These are phyloP conservation scores for Vanilla planifolia DNA, from an alignment of 106 monocot species.

Conservation along the genomic window DNA sequence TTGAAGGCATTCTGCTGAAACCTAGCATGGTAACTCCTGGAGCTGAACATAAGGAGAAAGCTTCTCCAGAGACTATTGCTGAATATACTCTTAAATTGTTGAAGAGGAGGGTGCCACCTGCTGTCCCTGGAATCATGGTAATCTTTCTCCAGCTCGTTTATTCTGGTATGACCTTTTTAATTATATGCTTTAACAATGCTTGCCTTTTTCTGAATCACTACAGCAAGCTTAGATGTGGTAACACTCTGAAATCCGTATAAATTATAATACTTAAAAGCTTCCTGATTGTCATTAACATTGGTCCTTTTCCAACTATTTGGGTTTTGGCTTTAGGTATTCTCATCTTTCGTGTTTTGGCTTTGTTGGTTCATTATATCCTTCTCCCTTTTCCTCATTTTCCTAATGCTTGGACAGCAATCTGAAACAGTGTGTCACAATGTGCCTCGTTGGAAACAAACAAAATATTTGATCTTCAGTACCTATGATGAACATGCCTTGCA, in stretches of 20 bases:
- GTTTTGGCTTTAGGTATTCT: too few relatives aligned
- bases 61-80: constrained; percentile 81
- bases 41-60: constrained; percentile 85
- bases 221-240: neutral
- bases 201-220: neutral
- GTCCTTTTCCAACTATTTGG: too few relatives aligned
- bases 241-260: constrained; percentile 7
- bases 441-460: too few relatives aligned
- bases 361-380: too few relatives aligned
- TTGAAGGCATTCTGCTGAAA: constrained; percentile 88
- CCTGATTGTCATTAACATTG: too few relatives aligned
- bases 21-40: constrained; percentile 98
- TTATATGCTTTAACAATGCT: neutral
- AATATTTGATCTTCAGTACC: too few relatives aligned
- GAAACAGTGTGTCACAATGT: too few relatives aligned
- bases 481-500: too few relatives aligned
- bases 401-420: too few relatives aligned
- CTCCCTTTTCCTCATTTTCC: too few relatives aligned
- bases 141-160: neutral
- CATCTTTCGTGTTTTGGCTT: too few relatives aligned
- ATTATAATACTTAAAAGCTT: too few relatives aligned
- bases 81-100: constrained; percentile 66
- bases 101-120: constrained; percentile 77
- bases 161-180: neutral
- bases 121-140: constrained; percentile 99